These are phyloP conservation scores for Phtheirospermum japonicum DNA, from an alignment of 257 asterid species.

Conservation along the genomic window DNA sequence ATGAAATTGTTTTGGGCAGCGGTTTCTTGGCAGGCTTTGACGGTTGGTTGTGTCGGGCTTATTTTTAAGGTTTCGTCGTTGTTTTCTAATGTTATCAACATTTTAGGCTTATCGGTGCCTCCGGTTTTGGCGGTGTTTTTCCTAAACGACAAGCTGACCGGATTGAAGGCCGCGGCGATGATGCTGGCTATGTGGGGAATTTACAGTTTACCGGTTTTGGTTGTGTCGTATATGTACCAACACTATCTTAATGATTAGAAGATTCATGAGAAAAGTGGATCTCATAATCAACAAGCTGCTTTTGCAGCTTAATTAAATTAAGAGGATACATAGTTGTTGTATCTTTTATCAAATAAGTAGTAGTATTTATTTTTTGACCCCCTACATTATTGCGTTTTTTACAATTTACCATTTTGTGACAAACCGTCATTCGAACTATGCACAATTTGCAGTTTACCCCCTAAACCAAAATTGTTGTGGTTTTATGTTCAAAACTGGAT, in stretches of 20 bases:
- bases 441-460: too few relatives aligned
- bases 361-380: too few relatives aligned
- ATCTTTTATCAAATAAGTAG: too few relatives aligned
- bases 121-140: neutral
- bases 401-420: too few relatives aligned
- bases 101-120: neutral
- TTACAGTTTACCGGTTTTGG: too few relatives aligned
- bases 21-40: neutral
- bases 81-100: neutral
- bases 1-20: conserved; percentile 31
- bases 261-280: neutral
- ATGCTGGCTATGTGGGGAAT: neutral
- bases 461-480: too few relatives aligned
- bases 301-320: too few relatives aligned
- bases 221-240: neutral
- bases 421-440: too few relatives aligned
- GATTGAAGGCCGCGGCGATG: neutral
- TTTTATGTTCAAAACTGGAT: too few relatives aligned
- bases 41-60: neutral
- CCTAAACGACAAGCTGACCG: neutral
- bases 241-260: neutral
- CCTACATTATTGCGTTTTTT: too few relatives aligned
- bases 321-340: too few relatives aligned
- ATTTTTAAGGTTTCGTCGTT: neutral
- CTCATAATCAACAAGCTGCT: neutral